Evolutionary conservation across 108 stramenopile genomes (phyloP), one percentile per base, ranked within the genome.

Genomic region (Cyclotella kingstonii): DNA sequence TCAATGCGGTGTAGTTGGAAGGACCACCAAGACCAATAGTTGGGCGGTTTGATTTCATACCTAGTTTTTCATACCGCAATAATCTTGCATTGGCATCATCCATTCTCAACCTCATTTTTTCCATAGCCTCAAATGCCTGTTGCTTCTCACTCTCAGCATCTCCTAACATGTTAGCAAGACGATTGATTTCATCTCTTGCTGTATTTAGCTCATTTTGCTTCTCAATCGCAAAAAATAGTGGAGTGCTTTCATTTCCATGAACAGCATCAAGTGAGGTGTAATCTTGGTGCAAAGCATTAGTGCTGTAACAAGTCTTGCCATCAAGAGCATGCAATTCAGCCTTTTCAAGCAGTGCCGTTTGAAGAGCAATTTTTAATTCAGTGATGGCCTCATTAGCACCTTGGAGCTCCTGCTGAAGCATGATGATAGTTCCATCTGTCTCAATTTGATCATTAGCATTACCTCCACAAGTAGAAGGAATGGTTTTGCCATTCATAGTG

Each of bases 191-290:
- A 48, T 89, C 81, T 17, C 85, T 66, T 10, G 91, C 91, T 21
- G 82, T 83, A 31, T 89, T 86, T 8, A 93, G 69, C 60, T 93
- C 91, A 49, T 84, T 86, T 65, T 93, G 91, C 57, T 93, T 93
- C 48, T 93, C 91, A 57, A 93, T 86, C 12, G 91, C 91, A 67
- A 83, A 93, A 56, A 87, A 93, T 11, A 93, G 79, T 9, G 88
- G 88, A 51, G 80, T 88, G 39, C 59, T 55, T 22, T 85, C 78
- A 36, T 66, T 66, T 41, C 55, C 55, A 15, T 56, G 22, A 3
- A 26, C 43, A 35, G 57, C 25, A 0, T 29, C 72, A 29, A 51
- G 25, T 19, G 6, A 12, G 33, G 23, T 34, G 22, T 34, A 27
- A 39, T 30, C 5, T 44, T 52, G 36, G 10, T 59, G 33, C 27